These are phyloP conservation scores for Trametes versicolor DNA, from an alignment of 1,284 basidiomycete species.

Conservation along the genomic window DNA sequence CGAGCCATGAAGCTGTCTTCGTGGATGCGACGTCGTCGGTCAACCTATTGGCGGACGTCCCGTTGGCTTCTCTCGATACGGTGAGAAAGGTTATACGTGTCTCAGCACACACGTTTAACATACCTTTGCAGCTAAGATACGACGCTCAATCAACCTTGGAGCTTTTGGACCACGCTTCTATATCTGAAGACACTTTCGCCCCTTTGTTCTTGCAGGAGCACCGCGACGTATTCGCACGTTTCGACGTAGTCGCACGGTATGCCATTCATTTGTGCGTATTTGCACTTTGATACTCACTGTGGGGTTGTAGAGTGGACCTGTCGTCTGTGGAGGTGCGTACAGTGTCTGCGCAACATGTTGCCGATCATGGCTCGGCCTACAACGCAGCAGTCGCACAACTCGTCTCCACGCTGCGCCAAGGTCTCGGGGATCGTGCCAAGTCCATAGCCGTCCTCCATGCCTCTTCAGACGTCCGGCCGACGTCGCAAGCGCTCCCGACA, in stretches of 20 bases:
- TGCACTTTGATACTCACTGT: slow-evolving; percentile 1
- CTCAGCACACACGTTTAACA: not conserved
- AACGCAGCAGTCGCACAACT: slow-evolving; percentile 67
- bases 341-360: slow-evolving; percentile 53
- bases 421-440: slow-evolving; percentile 75
- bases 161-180: slow-evolving; percentile 57
- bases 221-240: slow-evolving; percentile 65
- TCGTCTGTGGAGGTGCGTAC: slow-evolving; percentile 58
- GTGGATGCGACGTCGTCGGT: slow-evolving; percentile 85
- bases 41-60: slow-evolving; percentile 86
- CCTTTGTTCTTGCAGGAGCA: slow-evolving; percentile 80
- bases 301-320: slow-evolving; percentile 67
- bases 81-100: slow-evolving; percentile 48
- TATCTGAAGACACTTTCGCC: slow-evolving; percentile 74
- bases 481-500: slow-evolving; percentile 62
- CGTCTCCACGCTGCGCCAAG: slow-evolving; percentile 65
- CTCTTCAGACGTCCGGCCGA: slow-evolving; percentile 54
- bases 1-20: slow-evolving; percentile 64
- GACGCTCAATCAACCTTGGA: slow-evolving; percentile 83
- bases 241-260: slow-evolving; percentile 73
- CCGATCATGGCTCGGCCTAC: slow-evolving; percentile 71
- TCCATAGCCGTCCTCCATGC: slow-evolving; percentile 68
- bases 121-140: slow-evolving; percentile 65
- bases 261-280: slow-evolving; percentile 29
- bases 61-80: slow-evolving; percentile 74